Evolutionary conservation across 345 rosid genomes (phyloP).

Genomic region (Lumnitzera littorea): DNA sequence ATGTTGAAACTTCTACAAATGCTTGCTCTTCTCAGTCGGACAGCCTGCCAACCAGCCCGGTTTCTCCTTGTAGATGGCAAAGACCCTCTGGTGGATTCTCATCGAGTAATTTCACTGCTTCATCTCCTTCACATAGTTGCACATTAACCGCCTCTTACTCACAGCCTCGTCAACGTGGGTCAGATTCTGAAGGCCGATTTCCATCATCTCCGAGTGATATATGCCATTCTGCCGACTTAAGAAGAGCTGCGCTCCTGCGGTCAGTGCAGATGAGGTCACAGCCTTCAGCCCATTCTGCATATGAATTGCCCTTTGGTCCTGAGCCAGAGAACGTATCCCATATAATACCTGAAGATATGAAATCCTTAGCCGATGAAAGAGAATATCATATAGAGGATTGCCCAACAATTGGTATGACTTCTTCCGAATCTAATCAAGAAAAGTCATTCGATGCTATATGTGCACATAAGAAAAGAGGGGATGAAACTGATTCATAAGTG

Average conservation of each 20-base stretch:
- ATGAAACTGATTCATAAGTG: conserved; percentile 18
- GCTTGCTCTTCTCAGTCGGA: conserved; percentile 61
- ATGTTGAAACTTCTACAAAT: conserved; percentile 41
- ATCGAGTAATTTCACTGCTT: conserved; percentile 26
- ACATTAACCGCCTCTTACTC: conserved; percentile 23
- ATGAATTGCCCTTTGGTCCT: conserved; percentile 37
- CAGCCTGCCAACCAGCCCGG: conserved; percentile 77
- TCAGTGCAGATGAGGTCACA: conserved; percentile 96
- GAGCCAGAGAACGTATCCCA: conserved; percentile 40
- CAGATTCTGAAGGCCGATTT: conserved; percentile 87
- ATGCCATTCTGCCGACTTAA: conserved; percentile 88
- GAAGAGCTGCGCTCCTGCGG: conserved; percentile 84
- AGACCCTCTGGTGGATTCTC: conserved; percentile 42
- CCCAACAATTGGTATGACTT: conserved; percentile 35
- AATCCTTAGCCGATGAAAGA: conserved; percentile 59
- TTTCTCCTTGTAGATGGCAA: conserved; percentile 69
- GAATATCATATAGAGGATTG: conserved; percentile 47
- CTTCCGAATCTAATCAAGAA: conserved; percentile 31
- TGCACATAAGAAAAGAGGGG: conserved; percentile 31
- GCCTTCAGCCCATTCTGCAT: conserved; percentile 37
- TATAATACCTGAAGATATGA: conserved; percentile 49
- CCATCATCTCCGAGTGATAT: conserved; percentile 98
- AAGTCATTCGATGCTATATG: conserved; percentile 39
- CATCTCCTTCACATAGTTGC: conserved; percentile 28
- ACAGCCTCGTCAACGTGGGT: conserved; percentile 64